Evolutionary conservation across 257 asterid genomes (phyloP).

Genomic region (Penstemon barbatus): DNA sequence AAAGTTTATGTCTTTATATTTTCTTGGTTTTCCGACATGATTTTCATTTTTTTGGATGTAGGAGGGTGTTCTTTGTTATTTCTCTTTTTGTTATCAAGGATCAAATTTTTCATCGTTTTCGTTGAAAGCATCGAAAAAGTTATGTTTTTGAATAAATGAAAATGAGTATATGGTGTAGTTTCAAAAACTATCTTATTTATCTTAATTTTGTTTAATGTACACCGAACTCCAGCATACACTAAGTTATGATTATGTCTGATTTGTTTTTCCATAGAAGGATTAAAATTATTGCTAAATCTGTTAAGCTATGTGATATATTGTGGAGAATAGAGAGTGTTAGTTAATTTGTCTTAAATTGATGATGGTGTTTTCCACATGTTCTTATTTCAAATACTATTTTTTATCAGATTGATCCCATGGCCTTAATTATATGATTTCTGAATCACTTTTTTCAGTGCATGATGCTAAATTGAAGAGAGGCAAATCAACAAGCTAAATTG

Average conservation of each 20-base stretch:
- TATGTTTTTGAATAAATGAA: no score
- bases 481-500: conserved; percentile 8
- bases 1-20: background rate
- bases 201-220: no score
- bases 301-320: conserved; percentile 5
- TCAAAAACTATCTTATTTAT: no score
- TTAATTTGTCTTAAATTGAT: background rate
- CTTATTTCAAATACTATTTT: background rate
- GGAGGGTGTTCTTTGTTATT: background rate
- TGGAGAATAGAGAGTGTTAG: background rate
- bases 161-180: no score
- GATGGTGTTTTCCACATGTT: conserved; percentile 1
- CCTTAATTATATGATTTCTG: background rate
- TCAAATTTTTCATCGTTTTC: no score
- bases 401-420: background rate
- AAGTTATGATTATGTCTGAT: background rate
- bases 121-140: no score
- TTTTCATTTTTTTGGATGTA: background rate
- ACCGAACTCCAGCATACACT: no score
- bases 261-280: background rate
- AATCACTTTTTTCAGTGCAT: conserved; percentile 2
- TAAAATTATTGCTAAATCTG: background rate
- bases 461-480: conserved; percentile 9
- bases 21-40: no score
- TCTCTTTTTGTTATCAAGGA: background rate